Conservation (phyloP, 2,329 filamentous ascomycete genomes). For the Dryadomyces quercus-mongolicae region DNA sequence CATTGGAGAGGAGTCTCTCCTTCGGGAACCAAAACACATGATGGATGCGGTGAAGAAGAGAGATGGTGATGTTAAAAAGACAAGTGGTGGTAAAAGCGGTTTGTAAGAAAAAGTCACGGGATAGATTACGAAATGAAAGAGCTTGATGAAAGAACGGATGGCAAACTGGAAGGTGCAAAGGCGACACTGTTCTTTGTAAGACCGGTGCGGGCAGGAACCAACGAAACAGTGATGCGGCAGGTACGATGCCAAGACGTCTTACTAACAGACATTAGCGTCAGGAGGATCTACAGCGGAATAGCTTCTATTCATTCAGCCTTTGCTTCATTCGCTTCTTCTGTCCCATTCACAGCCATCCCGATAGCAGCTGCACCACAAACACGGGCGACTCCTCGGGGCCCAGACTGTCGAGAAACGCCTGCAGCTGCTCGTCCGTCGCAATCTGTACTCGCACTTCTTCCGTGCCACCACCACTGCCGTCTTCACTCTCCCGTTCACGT, state of each 20-base stretch:
- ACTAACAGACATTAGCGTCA: neutral
- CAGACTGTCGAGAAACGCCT: constrained; percentile 57
- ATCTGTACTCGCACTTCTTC: constrained; percentile 53
- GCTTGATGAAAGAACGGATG: too few species aligned
- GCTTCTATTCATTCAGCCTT: neutral
- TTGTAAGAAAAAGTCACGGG: too few species aligned
- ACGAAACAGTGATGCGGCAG: too few species aligned
- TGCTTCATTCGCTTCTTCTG: too few species aligned
- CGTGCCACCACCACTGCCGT: constrained; percentile 42
- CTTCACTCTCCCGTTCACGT: constrained; percentile 39
- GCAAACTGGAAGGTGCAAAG: too few species aligned
- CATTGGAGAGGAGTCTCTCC: neutral
- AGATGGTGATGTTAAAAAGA: neutral
- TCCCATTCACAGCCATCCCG: neutral
- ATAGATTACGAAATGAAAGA: too few species aligned
- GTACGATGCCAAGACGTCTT: too few species aligned
- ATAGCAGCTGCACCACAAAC: constrained; percentile 28
- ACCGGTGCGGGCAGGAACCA: too few species aligned
- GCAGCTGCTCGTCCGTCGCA: constrained; percentile 58
- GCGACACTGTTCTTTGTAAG: too few species aligned
- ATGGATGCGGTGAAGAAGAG: neutral
- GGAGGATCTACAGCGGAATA: neutral
- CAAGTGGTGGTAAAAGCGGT: too few species aligned
- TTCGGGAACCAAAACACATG: constrained; percentile 14
- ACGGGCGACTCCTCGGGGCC: constrained; percentile 31